phyloP scores from a whole-genome alignment of 352 stramenopile species.

The Aphanomyces invadans region DNA sequence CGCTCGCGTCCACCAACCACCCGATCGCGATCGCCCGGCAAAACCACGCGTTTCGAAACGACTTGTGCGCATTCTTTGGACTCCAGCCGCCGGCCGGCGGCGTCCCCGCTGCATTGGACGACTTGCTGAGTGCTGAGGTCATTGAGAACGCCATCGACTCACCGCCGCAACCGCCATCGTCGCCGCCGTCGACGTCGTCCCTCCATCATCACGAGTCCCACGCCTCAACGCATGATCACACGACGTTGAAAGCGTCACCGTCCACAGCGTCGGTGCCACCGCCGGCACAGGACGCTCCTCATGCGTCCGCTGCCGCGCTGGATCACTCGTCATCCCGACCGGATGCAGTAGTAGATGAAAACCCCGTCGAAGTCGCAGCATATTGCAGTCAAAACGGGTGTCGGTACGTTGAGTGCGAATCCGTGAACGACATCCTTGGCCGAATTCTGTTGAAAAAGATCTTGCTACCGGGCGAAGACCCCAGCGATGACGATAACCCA shows the following conservation, averaged over 20 bases:
- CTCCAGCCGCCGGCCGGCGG: constrained; percentile 24
- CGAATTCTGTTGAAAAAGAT: constrained; percentile 18
- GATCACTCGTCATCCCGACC: neutral
- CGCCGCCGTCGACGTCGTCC: neutral
- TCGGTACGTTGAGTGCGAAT: neutral
- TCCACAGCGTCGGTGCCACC: neutral
- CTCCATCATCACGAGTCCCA: neutral
- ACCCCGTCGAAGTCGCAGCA: neutral
- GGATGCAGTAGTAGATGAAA: neutral
- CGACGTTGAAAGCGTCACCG: neutral
- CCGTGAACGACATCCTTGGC: neutral
- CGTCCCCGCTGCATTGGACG: constrained; percentile 35
- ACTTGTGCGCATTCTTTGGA: constrained; percentile 47
- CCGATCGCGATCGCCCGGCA: constrained; percentile 43
- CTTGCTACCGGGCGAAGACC: constrained; percentile 20
- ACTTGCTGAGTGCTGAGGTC: constrained; percentile 43
- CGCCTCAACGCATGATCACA: neutral
- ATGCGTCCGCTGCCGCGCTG: neutral
- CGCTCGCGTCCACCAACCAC: constrained; percentile 46
- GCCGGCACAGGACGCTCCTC: neutral
- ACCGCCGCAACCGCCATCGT: neutral
- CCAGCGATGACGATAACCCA: constrained; percentile 12
- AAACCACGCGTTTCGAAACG: constrained; percentile 33
- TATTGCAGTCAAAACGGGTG: constrained; percentile 1
- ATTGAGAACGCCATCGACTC: constrained; percentile 39